Evolutionary conservation across 2,329 filamentous ascomycete genomes (phyloP), one percentile per base, ranked within the genome.

Genomic region (Dichotomopilus funicola): DNA sequence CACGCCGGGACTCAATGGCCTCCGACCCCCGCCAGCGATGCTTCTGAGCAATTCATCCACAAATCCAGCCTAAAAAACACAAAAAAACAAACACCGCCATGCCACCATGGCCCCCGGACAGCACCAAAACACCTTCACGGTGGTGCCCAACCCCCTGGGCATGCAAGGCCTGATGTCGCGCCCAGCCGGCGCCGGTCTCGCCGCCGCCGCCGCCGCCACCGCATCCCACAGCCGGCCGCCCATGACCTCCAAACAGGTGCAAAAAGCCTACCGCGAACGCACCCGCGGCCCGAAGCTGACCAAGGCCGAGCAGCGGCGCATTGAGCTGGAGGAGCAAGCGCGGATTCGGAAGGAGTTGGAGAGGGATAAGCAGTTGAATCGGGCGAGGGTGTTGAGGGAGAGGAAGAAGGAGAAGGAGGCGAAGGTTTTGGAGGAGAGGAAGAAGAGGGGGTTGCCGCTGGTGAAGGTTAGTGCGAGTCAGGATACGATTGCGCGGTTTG

Each of bases 401-500:
- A 79, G 75, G 68, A 83, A 81, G 66, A 78, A 75, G 57, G 77
- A 75, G 12, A 82, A 78, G 63, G 79, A 80, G 49, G 66, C 72
- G 33, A 73, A 72, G 6, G 75, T 77, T 56, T 71, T 68, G 45
- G 74, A 78, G n/a, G 74, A 71, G 51, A 80, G 75, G 68, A 78
- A 70, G 62, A 77, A 71, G 59, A 75, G 72, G 53, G 78, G 81
- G 0, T 55, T 81, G 56, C 82, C 82, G 11, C 67, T 82, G 4
- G 72, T 79, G n/a, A 72, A 72, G 10, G 77, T 81, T 4, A 72
- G 75, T 38, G 76, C 81, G 0, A 83, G 81, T 37, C 82, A 85
- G 64, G 77, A 77, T 43, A 80, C 77, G 0, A 81, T 85, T 59
- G 72, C 79, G 13, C 65, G 73, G 38, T 85, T 85, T 55, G 67